Evolutionary conservation across 805 yeast species (phyloP).

Genomic region (Phaffomyces thermotolerans): DNA sequence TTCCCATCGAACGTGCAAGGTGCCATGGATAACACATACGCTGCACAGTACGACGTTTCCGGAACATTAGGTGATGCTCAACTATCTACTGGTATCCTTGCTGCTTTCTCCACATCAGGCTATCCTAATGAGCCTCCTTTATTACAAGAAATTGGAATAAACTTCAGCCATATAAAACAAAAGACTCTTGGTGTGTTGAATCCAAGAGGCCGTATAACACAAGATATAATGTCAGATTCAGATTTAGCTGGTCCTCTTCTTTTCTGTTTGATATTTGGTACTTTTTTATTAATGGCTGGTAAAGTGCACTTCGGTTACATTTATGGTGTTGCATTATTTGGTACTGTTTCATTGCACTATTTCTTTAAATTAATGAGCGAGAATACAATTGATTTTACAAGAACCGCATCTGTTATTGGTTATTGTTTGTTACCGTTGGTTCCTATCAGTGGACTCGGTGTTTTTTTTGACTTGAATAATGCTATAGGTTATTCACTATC

Average conservation of each 20-base stretch:
- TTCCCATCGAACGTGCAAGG: constrained; percentile 24
- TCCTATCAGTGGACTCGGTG: constrained; percentile 61
- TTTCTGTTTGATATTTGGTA: constrained; percentile 82
- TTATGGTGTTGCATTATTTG: constrained; percentile 91
- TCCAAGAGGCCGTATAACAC: constrained; percentile 56
- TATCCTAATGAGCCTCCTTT: constrained; percentile 94
- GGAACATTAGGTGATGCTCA: constrained; percentile 27
- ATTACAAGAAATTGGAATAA: constrained; percentile 88
- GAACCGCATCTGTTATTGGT: constrained; percentile 89
- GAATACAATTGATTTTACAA: constrained; percentile 41
- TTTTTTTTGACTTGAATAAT: constrained; percentile 59
- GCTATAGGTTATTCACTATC: constrained; percentile 65
- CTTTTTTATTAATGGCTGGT: constrained; percentile 75
- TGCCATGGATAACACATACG: constrained; percentile 27
- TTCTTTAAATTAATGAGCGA: constrained; percentile 84
- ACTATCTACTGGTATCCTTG: constrained; percentile 69
- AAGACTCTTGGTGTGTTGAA: constrained; percentile 84
- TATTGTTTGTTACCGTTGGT: constrained; percentile 91
- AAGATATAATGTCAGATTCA: constrained; percentile 77
- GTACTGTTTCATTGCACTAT: constrained; percentile 76
- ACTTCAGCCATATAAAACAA: constrained; percentile 76
- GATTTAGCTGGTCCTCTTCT: constrained; percentile 94
- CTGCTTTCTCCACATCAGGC: constrained; percentile 90
- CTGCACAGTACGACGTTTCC: constrained; percentile 15
- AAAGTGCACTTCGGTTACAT: constrained; percentile 95